Evolutionary conservation across 495 filamentous ascomycete species (phyloP), one percentile per base, ranked within the genome.

Genomic region (Corynascus novoguineensis): DNA sequence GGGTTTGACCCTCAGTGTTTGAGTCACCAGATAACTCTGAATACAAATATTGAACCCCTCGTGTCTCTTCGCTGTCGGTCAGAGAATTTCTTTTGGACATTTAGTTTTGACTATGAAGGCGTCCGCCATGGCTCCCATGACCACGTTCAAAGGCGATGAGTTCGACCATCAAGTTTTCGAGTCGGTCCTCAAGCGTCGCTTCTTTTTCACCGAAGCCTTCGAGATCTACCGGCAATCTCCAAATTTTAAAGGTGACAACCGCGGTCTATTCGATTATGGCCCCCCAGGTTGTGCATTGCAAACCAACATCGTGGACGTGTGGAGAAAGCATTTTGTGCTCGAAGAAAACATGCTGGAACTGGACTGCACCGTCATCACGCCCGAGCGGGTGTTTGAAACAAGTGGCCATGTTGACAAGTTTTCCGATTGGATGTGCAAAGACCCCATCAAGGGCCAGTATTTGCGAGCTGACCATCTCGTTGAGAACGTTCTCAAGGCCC

Each of bases 321-420:
- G 90, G 90, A 80, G 91, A 60, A 93, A 91, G 71, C 87, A 90
- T 67, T 89, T 90, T 64, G 83, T 89, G 19, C 75, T 88, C 22
- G 87, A 90, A 73, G 87, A 90, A 68, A 85, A 89, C 68, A 89
- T 90, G 86, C 73, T 90, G 31, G 87, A 90, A 72, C 77, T 90
- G 41, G 87, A 89, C 63, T 88, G 84, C 64, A 87, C 83, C 5
- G 86, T 86, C 68, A 67, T 90, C 1, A 53, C 50, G 5, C 90
- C 90, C 7, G 78, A 87, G 53, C 86, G 88, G 50, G 86, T 95
- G 12, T 76, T 96, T n/a, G 91, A 95, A 78, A 95, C 90, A 5
- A 89, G 84, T 67, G 91, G 91, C 42, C 90, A 95, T 69, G 90
- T 95, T 34, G 90, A 95, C 60, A 92, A 92, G 70, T 96, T 95